phyloP scores from a whole-genome alignment of 1,284 basidiomycete genomes.

The Naganishia sp. region DNA sequence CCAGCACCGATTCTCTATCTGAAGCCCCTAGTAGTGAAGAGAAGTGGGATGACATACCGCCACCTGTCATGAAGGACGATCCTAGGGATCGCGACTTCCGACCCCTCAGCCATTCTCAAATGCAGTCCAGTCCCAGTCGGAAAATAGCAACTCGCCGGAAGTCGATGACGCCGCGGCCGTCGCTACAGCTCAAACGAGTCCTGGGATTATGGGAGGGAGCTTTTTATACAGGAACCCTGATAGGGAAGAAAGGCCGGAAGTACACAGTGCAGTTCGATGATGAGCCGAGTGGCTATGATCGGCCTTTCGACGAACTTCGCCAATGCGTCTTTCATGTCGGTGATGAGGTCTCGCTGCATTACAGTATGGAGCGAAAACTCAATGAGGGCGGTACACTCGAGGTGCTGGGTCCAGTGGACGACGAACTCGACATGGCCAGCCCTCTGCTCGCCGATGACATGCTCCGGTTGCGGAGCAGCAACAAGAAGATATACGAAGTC shows the following conservation, averaged over 20 bases:
- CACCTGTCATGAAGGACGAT: slow-evolving; percentile 21
- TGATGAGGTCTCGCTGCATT: neutral
- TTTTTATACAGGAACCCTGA: slow-evolving; percentile 16
- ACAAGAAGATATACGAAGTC: slow-evolving; percentile 10
- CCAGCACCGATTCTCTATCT: slow-evolving; percentile 5
- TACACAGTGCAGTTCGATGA: slow-evolving; percentile 8
- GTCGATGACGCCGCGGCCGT: slow-evolving; percentile 2
- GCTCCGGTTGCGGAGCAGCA: slow-evolving; percentile 3
- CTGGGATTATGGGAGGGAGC: slow-evolving; percentile 5
- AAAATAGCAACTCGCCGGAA: slow-evolving; percentile 17
- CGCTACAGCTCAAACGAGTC: slow-evolving; percentile 5
- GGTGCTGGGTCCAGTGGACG: slow-evolving; percentile 6
- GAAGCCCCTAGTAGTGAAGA: slow-evolving; percentile 10
- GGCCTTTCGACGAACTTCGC: slow-evolving; percentile 13
- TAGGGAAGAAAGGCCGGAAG: slow-evolving; percentile 17
- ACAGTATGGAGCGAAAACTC: slow-evolving; percentile 1
- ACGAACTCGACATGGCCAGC: slow-evolving; percentile 1
- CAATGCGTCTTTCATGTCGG: slow-evolving; percentile 23
- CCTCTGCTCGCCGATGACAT: slow-evolving; percentile 17
- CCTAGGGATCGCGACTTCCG: slow-evolving; percentile 14
- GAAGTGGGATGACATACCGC: slow-evolving; percentile 4
- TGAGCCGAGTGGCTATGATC: neutral
- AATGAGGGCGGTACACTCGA: slow-evolving; percentile 4
- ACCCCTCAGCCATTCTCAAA: slow-evolving; percentile 8
- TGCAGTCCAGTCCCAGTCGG: slow-evolving; percentile 5